Conservation (phyloP, 176 grass and related monocot species). For the Phyllostachys edulis region DNA sequence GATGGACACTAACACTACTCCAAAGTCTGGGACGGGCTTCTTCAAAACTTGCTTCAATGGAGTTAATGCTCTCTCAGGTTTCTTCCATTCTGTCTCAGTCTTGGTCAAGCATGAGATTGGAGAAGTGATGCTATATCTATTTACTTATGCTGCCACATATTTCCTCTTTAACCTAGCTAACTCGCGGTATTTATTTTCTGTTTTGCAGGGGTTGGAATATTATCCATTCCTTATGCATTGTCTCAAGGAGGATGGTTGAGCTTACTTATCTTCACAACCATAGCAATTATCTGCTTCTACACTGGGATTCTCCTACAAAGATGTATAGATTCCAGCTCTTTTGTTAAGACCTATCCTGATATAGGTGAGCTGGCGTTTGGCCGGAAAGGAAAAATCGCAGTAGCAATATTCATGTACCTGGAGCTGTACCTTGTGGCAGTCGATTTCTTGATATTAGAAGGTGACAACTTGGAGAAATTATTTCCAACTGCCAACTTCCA, state of each 20-base stretch:
- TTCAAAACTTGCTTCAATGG: conserved; percentile 96
- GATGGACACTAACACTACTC: conserved; percentile 42
- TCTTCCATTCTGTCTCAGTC: conserved; percentile 2
- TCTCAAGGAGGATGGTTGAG: conserved; percentile 88
- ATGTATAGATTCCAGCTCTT: conserved; percentile 71
- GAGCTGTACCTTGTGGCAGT: conserved; percentile 74
- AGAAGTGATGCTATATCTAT: conserved; percentile 18
- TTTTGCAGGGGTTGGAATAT: conserved; percentile 65
- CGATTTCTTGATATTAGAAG: conserved; percentile 90
- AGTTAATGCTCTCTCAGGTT: conserved; percentile 88
- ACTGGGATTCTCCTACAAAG: conserved; percentile 76
- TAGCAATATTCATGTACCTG: conserved; percentile 58
- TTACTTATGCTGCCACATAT: conserved; percentile 3
- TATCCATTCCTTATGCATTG: conserved; percentile 80
- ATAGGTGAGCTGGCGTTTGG: conserved; percentile 79
- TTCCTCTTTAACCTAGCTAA: conserved; percentile 8
- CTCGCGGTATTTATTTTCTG: neutral
- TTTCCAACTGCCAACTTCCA: conserved; percentile 60
- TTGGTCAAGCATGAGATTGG: conserved; percentile 11
- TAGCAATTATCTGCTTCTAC: conserved; percentile 69
- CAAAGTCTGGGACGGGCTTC: conserved; percentile 66
- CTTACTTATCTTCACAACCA: conserved; percentile 55
- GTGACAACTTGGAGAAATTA: conserved; percentile 87
- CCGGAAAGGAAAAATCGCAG: conserved; percentile 50
- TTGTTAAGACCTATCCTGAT: conserved; percentile 82